Percentiles rank a stretch among this genome's conserved stretches.
phyloP scores from a whole-genome alignment of 345 rosid genomes.

The Salix udensis region DNA sequence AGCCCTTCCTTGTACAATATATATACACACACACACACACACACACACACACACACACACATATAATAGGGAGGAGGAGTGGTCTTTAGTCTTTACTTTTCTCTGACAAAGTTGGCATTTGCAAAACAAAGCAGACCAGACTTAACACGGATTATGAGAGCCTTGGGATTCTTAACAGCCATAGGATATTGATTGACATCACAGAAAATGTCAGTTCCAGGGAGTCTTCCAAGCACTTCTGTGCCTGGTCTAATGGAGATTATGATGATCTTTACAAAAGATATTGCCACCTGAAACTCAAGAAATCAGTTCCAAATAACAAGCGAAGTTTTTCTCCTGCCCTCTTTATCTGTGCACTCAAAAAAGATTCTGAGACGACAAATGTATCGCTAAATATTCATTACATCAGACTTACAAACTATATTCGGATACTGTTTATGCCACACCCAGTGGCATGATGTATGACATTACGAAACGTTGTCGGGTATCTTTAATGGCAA shows the following conservation, averaged over 20 bases:
- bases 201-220: conserved; percentile 53
- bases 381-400: background rate
- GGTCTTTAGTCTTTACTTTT: conserved; percentile 50
- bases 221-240: conserved; percentile 65
- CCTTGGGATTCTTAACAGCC: conserved; percentile 58
- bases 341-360: background rate
- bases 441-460: background rate
- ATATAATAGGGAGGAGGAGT: too few species aligned
- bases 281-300: conserved; percentile 52
- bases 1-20: too few species aligned
- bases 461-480: background rate
- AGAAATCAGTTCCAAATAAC: background rate
- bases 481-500: background rate
- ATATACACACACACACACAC: rapidly evolving
- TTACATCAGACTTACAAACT: background rate
- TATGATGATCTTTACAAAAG: conserved; percentile 73
- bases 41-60: rapidly evolving
- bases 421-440: background rate
- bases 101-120: conserved; percentile 61
- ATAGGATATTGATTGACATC: conserved; percentile 72
- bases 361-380: background rate
- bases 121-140: conserved; percentile 88
- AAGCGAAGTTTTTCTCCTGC: background rate
- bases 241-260: conserved; percentile 67
- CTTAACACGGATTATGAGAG: conserved; percentile 55